A percentile compares a stretch with the other conserved stretches of the same genome.
These are phyloP conservation scores for Artemisia princeps DNA, from an alignment of 140 eudicot genomes.

Conservation along the genomic window DNA sequence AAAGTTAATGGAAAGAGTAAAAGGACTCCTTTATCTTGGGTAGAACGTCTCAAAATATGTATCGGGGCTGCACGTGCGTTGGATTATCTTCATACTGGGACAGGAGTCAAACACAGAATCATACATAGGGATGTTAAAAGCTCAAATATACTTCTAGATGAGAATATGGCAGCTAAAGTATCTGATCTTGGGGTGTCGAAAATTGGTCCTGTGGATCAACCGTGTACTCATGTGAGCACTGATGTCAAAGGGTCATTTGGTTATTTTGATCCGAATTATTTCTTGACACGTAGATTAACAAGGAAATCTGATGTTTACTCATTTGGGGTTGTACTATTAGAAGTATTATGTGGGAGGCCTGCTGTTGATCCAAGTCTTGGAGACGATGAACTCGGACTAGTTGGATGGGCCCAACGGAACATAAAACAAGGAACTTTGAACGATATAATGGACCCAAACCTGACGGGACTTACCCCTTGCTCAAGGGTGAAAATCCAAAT, in stretches of 20 bases:
- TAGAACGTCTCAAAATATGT: constrained; percentile 27
- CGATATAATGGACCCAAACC: constrained; percentile 20
- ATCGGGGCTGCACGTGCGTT: constrained; percentile 30
- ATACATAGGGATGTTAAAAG: constrained; percentile 35
- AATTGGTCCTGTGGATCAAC: constrained; percentile 18
- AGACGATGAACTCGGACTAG: constrained; percentile 34
- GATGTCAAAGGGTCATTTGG: constrained; percentile 38
- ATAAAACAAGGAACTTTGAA: constrained; percentile 17
- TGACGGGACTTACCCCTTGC: constrained; percentile 21
- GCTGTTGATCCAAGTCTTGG: constrained; percentile 32
- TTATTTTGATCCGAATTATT: constrained; percentile 34
- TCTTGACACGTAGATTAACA: constrained; percentile 32
- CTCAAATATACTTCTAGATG: constrained; percentile 32
- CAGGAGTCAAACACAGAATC: constrained; percentile 7
- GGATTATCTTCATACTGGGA: constrained; percentile 38
- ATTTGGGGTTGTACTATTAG: constrained; percentile 35
- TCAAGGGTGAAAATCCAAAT: constrained; percentile 24
- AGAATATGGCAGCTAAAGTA: constrained; percentile 26
- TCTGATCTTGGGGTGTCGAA: constrained; percentile 36
- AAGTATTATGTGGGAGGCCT: constrained; percentile 37
- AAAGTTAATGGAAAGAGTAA: not conserved
- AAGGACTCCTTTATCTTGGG: constrained; percentile 21
- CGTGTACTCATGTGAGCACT: constrained; percentile 32
- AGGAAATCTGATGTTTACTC: constrained; percentile 38
- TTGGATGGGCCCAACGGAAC: constrained; percentile 25